A percentile compares a stretch with the other conserved stretches of the same genome.
phyloP scores from a whole-genome alignment of 2,329 filamentous ascomycete species.

The Talaromyces sp. region DNA sequence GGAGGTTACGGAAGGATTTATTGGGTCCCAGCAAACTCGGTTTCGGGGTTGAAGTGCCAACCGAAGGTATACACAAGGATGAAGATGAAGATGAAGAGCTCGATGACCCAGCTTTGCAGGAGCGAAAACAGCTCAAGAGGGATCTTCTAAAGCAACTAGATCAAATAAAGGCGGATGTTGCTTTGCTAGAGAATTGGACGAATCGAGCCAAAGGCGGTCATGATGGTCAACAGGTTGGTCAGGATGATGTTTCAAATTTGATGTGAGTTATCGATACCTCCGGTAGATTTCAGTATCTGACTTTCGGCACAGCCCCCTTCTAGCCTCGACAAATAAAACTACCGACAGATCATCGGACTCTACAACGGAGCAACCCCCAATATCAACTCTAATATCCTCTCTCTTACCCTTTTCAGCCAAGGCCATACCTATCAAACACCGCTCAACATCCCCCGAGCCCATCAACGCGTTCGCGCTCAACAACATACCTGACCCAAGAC shows the following conservation, averaged over 20 bases:
- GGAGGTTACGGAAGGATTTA: background rate
- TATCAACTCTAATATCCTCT: slow-evolving; percentile 39
- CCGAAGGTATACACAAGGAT: slow-evolving; percentile 23
- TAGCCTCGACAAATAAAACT: slow-evolving; percentile 30
- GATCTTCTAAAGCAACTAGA: slow-evolving; percentile 56
- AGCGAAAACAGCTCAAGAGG: slow-evolving; percentile 54
- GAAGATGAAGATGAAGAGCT: slow-evolving; percentile 8
- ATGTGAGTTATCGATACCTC: slow-evolving; percentile 29
- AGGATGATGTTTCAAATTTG: slow-evolving; percentile 34
- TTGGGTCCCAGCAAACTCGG: slow-evolving; percentile 33
- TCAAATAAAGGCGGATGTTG: slow-evolving; percentile 58
- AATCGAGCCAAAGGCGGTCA: slow-evolving; percentile 49
- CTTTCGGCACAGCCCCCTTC: slow-evolving; percentile 29
- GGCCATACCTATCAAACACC: slow-evolving; percentile 21
- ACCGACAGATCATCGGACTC: slow-evolving; percentile 27
- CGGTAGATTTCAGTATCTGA: slow-evolving; percentile 20
- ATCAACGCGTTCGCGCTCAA: slow-evolving; percentile 65
- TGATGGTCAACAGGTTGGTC: slow-evolving; percentile 30
- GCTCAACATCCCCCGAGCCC: slow-evolving; percentile 40
- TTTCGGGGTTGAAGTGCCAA: background rate
- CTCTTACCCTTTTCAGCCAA: slow-evolving; percentile 40
- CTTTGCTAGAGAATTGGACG: slow-evolving; percentile 57
- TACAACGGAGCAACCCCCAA: slow-evolving; percentile 24
- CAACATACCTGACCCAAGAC: slow-evolving; percentile 54
- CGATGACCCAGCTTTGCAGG: slow-evolving; percentile 18